Evolutionary conservation across 106 monocot species (phyloP), one percentile per base, ranked within the genome.

Genomic region (Dactylorhiza incarnata): DNA sequence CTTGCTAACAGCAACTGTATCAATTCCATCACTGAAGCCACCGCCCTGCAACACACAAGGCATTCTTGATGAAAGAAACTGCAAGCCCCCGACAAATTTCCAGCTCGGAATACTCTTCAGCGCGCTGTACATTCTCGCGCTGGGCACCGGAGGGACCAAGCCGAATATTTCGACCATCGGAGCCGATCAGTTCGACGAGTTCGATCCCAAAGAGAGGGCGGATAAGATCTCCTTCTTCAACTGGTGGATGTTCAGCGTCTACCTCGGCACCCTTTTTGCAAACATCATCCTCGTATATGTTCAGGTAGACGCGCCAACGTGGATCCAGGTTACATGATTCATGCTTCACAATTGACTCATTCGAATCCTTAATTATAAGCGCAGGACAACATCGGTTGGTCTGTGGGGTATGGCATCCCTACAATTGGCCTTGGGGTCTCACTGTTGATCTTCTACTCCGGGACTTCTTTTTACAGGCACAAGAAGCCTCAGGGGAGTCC

Each of bases 111-210:
- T 95, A 37, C 91, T 89, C 86, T 95, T 87, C 71, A 70, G 76
- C 62, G 81, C 95, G 16, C 92, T 95, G 49, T 95, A 95, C 78
- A 82, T 85, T 53, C 78, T 95, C 0, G 84, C 95, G 13, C 17
- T 95, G 5, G 95, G 91, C 9, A 87, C 89, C 0, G 89, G 89
- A 37, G 91, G 95, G 26, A 87, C 89, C 9, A 95, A 92, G 78
- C 87, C 89, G 20, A 95, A 95, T 83, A 89, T 89, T 76, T 89
- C 95, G n/a, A 91, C 91, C 75, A 87, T 95, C 45, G 95, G 95
- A 45, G 91, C 95, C 3, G 91, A 95, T 79, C 95, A 95, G 61
- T 95, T 95, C 51, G 95, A 95, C 62, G 89, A 87, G 12, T 89
- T 86, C 66, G 82, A 95, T 72, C 82, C 87, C 0, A 87, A 83